Evolutionary conservation across 2,329 filamentous ascomycete species (phyloP).

Genomic region (Lachnellula cervina): DNA sequence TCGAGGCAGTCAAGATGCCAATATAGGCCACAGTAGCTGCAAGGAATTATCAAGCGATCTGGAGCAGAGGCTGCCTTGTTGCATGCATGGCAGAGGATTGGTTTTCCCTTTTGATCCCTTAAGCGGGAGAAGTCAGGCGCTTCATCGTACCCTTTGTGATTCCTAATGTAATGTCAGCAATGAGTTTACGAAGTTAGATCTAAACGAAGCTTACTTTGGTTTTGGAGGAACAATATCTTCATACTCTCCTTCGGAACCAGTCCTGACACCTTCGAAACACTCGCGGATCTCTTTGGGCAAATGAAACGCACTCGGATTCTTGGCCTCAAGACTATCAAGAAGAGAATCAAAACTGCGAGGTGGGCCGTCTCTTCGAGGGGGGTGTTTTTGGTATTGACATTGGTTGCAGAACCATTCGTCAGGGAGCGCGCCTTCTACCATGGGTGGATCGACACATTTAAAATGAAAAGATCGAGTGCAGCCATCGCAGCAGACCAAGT

Average conservation of each 20-base stretch:
- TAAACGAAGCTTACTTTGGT: conserved; percentile 50
- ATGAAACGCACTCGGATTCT: conserved; percentile 66
- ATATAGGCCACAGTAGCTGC: conserved; percentile 72
- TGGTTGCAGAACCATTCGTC: conserved; percentile 84
- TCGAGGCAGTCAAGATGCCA: conserved; percentile 95
- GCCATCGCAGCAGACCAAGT: conserved; percentile 89
- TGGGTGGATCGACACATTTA: conserved; percentile 76
- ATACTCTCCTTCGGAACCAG: conserved; percentile 73
- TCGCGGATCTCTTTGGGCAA: conserved; percentile 68
- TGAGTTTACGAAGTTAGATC: not conserved
- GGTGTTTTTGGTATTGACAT: conserved; percentile 50
- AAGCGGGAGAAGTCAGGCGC: conserved; percentile 62
- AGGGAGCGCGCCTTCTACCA: conserved; percentile 53
- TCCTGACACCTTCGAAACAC: conserved; percentile 74
- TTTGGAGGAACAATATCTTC: conserved; percentile 57
- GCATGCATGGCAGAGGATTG: conserved; percentile 75
- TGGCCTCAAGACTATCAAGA: conserved; percentile 59
- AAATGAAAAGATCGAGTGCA: conserved; percentile 90
- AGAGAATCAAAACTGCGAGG: conserved; percentile 58
- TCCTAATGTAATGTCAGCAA: conserved; percentile 34
- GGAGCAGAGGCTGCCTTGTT: conserved; percentile 57
- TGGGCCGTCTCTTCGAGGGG: conserved; percentile 33
- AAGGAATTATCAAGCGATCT: conserved; percentile 71
- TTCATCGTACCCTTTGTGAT: conserved; percentile 50
- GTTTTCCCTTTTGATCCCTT: conserved; percentile 66